A percentile compares a stretch with the other conserved stretches of the same genome.
Conservation (phyloP, 192 early-diverging fungal genomes). For the Backusella circina region DNA sequence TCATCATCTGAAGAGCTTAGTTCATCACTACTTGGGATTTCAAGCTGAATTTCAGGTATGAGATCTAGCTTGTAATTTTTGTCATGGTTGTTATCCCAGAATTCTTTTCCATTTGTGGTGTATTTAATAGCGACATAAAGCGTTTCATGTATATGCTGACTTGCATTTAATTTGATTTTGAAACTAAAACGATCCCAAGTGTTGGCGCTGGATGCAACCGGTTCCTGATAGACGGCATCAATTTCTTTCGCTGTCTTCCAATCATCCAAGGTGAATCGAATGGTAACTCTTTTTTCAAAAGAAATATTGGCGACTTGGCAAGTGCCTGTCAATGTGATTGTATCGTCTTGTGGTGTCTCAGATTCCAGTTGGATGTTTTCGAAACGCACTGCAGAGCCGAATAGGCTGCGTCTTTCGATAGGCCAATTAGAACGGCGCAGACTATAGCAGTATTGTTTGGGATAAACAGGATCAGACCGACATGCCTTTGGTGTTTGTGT, state of each 20-base stretch:
- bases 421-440: constrained; percentile 8
- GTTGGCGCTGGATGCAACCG: constrained; percentile 32
- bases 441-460: background rate
- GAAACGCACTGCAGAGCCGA: background rate
- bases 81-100: constrained; percentile 92
- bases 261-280: constrained; percentile 74
- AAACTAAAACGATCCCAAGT: constrained; percentile 19
- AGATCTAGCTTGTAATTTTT: constrained; percentile 69
- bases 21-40: background rate
- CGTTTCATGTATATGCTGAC: constrained; percentile 29
- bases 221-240: constrained; percentile 56
- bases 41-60: background rate
- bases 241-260: constrained; percentile 72
- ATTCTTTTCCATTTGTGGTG: constrained; percentile 60
- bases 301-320: constrained; percentile 86
- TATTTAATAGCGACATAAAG: constrained; percentile 62
- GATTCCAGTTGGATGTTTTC: background rate
- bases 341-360: background rate
- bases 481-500: constrained; percentile 11
- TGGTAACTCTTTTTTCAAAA: constrained; percentile 72
- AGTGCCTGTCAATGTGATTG: constrained; percentile 36
- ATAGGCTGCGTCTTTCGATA: background rate
- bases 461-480: background rate
- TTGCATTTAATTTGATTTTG: constrained; percentile 3
- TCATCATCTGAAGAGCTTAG: constrained; percentile 3